Evolutionary conservation across 2,329 filamentous ascomycete genomes (phyloP).

Genomic region (Arthroderma uncinatum): DNA sequence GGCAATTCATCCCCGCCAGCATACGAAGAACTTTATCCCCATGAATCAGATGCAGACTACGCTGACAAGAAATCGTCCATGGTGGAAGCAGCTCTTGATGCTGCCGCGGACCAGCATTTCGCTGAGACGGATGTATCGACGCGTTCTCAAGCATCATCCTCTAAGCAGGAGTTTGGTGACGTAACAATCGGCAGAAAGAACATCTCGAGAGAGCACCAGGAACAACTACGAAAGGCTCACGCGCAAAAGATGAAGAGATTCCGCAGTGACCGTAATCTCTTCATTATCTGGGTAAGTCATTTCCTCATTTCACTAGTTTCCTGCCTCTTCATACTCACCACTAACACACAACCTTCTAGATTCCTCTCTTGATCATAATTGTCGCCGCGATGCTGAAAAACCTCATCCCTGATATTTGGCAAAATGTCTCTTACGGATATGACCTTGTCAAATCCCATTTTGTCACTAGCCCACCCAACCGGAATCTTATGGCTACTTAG

Average conservation of each 20-base stretch:
- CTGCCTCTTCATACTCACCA: background rate
- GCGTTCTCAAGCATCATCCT: constrained; percentile 5
- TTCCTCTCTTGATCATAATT: constrained; percentile 38
- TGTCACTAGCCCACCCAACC: background rate
- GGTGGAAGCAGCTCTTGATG: constrained; percentile 34
- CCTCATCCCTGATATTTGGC: constrained; percentile 33
- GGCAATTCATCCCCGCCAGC: constrained; percentile 51
- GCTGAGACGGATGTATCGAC: constrained; percentile 21
- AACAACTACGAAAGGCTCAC: constrained; percentile 37
- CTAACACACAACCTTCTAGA: constrained; percentile 23
- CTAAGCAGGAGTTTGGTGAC: constrained; percentile 27
- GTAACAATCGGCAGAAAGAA: constrained; percentile 34
- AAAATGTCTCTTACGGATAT: constrained; percentile 28
- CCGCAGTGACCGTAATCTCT: constrained; percentile 41
- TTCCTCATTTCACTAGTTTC: constrained; percentile 4
- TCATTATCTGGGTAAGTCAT: constrained; percentile 42
- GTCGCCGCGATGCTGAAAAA: constrained; percentile 37
- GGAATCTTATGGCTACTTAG: background rate
- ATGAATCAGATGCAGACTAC: constrained; percentile 27
- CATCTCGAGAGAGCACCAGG: constrained; percentile 37
- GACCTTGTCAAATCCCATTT: constrained; percentile 26
- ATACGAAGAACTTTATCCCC: constrained; percentile 68
- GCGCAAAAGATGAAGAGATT: constrained; percentile 40
- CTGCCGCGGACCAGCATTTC: constrained; percentile 37
- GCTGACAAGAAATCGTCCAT: constrained; percentile 36